Conservation (phyloP, 306 rosid species). For the Inga laurina region DNA sequence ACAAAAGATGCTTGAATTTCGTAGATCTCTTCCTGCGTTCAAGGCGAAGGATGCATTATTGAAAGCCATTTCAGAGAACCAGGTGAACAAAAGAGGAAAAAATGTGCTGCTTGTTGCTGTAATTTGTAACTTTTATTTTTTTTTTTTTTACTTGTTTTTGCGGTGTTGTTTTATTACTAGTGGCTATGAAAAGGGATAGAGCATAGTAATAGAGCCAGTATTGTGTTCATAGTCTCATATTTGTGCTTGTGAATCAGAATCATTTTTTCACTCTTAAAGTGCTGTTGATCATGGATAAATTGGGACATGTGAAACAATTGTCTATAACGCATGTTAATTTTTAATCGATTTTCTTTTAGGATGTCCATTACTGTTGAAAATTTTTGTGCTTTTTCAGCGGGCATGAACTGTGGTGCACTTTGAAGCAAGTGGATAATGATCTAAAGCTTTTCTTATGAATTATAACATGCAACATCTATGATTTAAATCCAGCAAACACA, state of each 20-base stretch:
- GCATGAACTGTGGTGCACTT: slow-evolving; percentile 17
- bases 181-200: slow-evolving; percentile 2
- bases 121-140: slow-evolving; percentile 6
- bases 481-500: neutral
- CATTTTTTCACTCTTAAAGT: slow-evolving; percentile 8
- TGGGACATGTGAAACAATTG: slow-evolving; percentile 17
- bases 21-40: slow-evolving; percentile 86
- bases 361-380: slow-evolving; percentile 18
- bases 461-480: neutral
- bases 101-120: slow-evolving; percentile 11
- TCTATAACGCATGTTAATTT: neutral
- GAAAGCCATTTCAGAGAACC: slow-evolving; percentile 69
- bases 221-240: neutral
- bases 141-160: slow-evolving; percentile 1
- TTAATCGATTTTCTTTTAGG: neutral
- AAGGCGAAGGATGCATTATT: slow-evolving; percentile 80
- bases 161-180: neutral
- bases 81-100: slow-evolving; percentile 51
- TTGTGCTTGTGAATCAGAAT: slow-evolving; percentile 25
- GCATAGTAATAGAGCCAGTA: neutral
- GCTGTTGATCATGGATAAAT: slow-evolving; percentile 7
- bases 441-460: neutral
- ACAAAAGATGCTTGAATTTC: slow-evolving; percentile 73
- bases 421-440: slow-evolving; percentile 5
- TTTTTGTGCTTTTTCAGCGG: slow-evolving; percentile 7